A percentile compares a stretch with the other conserved stretches of the same genome.
Evolutionary conservation across 345 rosid genomes (phyloP).

Genomic region (Boechera stricta): DNA sequence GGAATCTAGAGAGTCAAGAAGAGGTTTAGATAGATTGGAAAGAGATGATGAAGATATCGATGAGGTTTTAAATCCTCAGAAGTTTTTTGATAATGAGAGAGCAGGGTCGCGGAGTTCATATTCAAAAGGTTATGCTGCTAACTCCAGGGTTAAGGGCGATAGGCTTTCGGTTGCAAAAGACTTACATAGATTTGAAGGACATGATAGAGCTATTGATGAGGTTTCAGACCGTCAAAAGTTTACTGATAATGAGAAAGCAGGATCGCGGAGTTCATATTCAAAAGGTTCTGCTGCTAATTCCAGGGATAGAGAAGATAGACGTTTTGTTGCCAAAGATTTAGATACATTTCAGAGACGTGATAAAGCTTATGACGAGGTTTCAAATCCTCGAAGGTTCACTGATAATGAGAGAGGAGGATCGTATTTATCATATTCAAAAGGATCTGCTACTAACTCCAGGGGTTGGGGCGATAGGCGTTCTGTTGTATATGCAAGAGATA

Average conservation of each 20-base stretch:
- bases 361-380: conserved; percentile 35
- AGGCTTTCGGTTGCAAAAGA: conserved; percentile 43
- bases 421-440: conserved; percentile 37
- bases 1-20: conserved; percentile 29
- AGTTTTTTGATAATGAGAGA: conserved; percentile 25
- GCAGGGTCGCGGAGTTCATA: conserved; percentile 42
- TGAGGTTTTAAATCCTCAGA: conserved; percentile 17
- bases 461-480: conserved; percentile 50
- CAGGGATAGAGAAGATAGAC: conserved; percentile 67
- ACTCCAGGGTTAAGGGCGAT: conserved; percentile 62
- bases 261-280: conserved; percentile 39
- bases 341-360: conserved; percentile 33
- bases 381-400: conserved; percentile 7
- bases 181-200: conserved; percentile 1
- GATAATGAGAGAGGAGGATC: conserved; percentile 44
- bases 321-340: conserved; percentile 36
- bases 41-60: conserved; percentile 17
- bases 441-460: conserved; percentile 51
- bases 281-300: conserved; percentile 50
- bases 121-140: conserved; percentile 49
- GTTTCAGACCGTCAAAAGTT: conserved; percentile 24
- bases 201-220: conserved; percentile 22
- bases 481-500: conserved; percentile 41
- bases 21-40: conserved; percentile 15
- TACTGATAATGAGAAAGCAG: conserved; percentile 41